Conservation (phyloP, 1,284 basidiomycete genomes). For the Caloboletus inedulis region DNA sequence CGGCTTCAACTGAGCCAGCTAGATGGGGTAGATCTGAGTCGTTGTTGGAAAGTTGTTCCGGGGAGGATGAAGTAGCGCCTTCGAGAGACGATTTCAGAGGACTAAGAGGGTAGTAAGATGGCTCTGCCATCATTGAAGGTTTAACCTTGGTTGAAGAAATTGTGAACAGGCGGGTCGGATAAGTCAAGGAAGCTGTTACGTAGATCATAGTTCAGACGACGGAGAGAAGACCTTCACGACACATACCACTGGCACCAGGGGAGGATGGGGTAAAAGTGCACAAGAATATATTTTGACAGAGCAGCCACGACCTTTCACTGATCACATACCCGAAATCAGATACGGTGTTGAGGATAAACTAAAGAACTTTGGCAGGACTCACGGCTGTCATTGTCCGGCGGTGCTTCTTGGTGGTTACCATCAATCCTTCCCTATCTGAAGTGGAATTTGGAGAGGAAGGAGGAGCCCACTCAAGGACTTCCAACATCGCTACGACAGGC, state of each 20-base stretch:
- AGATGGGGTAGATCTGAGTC: background rate
- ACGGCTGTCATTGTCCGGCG: background rate
- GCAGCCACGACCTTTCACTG: background rate
- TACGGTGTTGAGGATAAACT: background rate
- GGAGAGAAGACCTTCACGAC: background rate
- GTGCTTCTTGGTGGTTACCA: no score
- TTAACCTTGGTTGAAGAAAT: background rate
- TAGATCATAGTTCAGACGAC: background rate
- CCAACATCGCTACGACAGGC: background rate
- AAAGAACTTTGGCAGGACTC: no score
- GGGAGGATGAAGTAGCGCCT: background rate
- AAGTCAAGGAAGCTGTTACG: background rate
- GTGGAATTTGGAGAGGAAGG: background rate
- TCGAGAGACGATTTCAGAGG: constrained; percentile 6
- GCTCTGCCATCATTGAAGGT: constrained; percentile 10
- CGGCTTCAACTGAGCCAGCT: background rate
- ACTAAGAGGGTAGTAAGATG: constrained; percentile 21
- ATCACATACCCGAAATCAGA: background rate
- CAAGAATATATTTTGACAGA: background rate
- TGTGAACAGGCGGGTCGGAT: constrained; percentile 7
- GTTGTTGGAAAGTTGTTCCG: background rate
- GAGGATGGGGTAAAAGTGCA: background rate
- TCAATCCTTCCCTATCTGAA: background rate
- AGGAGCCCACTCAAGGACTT: no score
- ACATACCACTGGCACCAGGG: background rate